These are phyloP conservation scores for Cucurbita maxima DNA, from an alignment of 306 rosid species.

Conservation along the genomic window DNA sequence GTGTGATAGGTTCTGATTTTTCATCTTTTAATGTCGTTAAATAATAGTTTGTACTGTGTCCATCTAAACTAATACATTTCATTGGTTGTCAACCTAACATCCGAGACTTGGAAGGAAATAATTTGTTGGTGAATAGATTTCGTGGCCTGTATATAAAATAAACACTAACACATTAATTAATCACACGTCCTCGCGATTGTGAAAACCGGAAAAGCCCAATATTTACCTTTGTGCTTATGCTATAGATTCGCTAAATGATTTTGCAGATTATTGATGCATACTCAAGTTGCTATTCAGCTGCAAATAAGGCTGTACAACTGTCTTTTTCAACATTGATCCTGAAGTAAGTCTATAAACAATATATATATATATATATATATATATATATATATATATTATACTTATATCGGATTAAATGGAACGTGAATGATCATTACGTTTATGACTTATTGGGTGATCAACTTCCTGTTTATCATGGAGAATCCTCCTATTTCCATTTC, in stretches of 20 bases:
- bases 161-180: background rate
- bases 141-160: background rate
- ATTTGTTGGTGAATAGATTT: background rate
- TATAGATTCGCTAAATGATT: background rate
- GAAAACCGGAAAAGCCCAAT: background rate
- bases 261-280: constrained; percentile 83
- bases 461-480: background rate
- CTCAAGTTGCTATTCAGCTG: constrained; percentile 59
- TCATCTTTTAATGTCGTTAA: background rate
- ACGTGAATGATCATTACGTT: background rate
- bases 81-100: background rate
- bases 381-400: background rate
- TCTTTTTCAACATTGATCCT: constrained; percentile 72
- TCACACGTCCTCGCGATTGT: no score
- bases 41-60: background rate
- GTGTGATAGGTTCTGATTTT: background rate
- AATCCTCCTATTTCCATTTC: background rate
- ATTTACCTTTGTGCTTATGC: background rate
- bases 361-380: background rate
- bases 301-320: constrained; percentile 70
- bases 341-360: constrained; percentile 48
- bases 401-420: background rate
- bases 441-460: background rate
- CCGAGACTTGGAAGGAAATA: background rate
- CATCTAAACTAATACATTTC: background rate